phyloP scores from a whole-genome alignment of 306 rosid genomes.

The Echinosophora koreensis region DNA sequence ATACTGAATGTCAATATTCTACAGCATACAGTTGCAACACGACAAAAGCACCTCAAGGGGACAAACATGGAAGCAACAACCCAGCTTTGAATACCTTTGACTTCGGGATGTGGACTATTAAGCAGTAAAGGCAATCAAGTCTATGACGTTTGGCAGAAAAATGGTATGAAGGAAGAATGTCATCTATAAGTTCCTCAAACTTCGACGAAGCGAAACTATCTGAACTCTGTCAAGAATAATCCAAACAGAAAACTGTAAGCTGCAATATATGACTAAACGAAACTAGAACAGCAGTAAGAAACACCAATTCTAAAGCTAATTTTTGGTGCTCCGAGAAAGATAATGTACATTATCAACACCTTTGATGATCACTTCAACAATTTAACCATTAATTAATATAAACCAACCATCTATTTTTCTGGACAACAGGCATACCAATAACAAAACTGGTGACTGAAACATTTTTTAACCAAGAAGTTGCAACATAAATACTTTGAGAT shows the following conservation, averaged over 20 bases:
- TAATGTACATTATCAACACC: neutral
- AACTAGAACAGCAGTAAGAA: slow-evolving; percentile 10
- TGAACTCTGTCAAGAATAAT: slow-evolving; percentile 60
- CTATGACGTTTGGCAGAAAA: no score
- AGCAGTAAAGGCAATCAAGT: no score
- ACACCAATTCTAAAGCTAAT: neutral
- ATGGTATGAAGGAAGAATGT: slow-evolving; percentile 50
- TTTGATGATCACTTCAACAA: slow-evolving; percentile 20
- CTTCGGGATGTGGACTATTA: no score
- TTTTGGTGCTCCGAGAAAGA: neutral
- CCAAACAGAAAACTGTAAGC: slow-evolving; percentile 41
- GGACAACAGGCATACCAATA: no score
- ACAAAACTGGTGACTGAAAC: no score
- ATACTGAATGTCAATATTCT: slow-evolving; percentile 38
- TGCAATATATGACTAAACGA: slow-evolving; percentile 9
- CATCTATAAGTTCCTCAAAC: slow-evolving; percentile 70
- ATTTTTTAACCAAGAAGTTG: no score
- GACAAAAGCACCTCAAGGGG: no score
- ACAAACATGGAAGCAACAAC: no score
- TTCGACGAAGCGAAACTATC: slow-evolving; percentile 64
- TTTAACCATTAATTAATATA: neutral
- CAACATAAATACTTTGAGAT: no score
- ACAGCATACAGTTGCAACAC: no score
- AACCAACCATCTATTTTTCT: no score
- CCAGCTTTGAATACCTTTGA: no score